Percentiles rank a stretch among this genome's conserved stretches.
Evolutionary conservation across 768 basidiomycete species (phyloP).

Genomic region (Kwoniella dejecticola): DNA sequence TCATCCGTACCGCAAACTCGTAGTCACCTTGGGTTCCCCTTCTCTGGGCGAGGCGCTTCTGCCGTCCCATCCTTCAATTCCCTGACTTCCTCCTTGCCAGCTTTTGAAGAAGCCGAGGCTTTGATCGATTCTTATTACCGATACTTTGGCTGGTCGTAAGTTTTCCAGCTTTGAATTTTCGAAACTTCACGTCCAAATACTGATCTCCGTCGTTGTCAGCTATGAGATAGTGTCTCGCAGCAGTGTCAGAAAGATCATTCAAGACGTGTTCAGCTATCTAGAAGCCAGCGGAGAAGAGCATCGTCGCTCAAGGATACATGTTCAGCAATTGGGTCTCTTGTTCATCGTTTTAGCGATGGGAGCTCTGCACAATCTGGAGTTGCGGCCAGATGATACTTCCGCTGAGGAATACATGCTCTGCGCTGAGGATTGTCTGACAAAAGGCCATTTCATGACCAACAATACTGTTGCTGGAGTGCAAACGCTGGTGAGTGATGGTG

Average conservation of each 20-base stretch:
- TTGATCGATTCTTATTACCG: conserved; percentile 25
- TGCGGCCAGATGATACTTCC: conserved; percentile 16
- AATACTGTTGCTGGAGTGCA: conserved; percentile 29
- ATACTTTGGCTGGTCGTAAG: conserved; percentile 34
- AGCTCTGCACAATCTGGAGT: conserved; percentile 26
- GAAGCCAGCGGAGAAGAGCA: background rate
- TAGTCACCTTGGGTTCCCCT: background rate
- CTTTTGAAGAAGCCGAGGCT: conserved; percentile 19
- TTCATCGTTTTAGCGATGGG: conserved; percentile 33
- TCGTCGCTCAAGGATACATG: background rate
- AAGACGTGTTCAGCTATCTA: background rate
- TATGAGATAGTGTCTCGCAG: conserved; percentile 21
- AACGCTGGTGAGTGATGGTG: conserved; percentile 17
- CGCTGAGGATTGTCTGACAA: conserved; percentile 19
- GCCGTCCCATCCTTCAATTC: background rate
- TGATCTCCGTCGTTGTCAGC: background rate
- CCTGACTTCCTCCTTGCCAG: conserved; percentile 9
- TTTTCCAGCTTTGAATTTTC: background rate
- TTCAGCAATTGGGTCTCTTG: conserved; percentile 22
- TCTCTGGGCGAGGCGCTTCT: background rate
- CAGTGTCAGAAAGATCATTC: conserved; percentile 1
- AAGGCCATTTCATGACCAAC: conserved; percentile 25
- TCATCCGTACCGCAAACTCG: background rate
- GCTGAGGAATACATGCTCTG: conserved; percentile 13
- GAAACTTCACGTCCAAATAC: background rate